Percentiles rank a stretch among this genome's conserved stretches.
phyloP scores from a whole-genome alignment of 1,284 basidiomycete species.

The Ceratobasidium sp. region DNA sequence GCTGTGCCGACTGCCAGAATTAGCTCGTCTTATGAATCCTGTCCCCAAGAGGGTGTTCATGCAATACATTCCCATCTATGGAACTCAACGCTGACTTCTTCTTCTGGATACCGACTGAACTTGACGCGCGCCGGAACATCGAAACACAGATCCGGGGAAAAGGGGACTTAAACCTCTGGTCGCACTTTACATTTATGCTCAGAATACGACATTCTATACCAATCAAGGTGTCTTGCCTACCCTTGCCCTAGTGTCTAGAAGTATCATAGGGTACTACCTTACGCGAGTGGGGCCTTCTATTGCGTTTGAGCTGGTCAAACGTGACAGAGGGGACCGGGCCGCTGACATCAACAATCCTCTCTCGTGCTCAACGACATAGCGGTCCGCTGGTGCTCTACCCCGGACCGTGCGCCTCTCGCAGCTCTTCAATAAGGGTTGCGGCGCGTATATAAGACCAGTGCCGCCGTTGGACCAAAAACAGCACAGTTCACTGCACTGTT shows the following conservation, averaged over 20 bases:
- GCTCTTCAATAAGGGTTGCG: not conserved
- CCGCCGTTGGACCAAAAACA: not conserved
- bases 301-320: not conserved
- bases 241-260: not conserved
- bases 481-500: not conserved
- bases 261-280: not conserved
- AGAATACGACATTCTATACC: not conserved
- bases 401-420: not conserved
- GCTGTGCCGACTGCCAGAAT: not conserved
- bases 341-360: not conserved
- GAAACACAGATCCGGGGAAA: too few species aligned
- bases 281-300: conserved; percentile 2
- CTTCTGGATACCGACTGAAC: too few species aligned
- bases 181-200: not conserved
- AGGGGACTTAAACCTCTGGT: too few species aligned
- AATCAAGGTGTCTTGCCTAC: not conserved
- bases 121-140: too few species aligned
- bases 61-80: too few species aligned
- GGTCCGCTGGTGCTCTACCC: not conserved
- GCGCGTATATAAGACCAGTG: not conserved
- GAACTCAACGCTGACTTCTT: too few species aligned
- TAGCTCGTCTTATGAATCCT: not conserved
- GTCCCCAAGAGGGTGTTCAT: too few species aligned
- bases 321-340: not conserved
- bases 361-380: not conserved